Percentiles rank a stretch among this genome's conserved stretches.
These are phyloP conservation scores for Aspergillus biplanus DNA, from an alignment of 495 filamentous ascomycete species.

Conservation along the genomic window DNA sequence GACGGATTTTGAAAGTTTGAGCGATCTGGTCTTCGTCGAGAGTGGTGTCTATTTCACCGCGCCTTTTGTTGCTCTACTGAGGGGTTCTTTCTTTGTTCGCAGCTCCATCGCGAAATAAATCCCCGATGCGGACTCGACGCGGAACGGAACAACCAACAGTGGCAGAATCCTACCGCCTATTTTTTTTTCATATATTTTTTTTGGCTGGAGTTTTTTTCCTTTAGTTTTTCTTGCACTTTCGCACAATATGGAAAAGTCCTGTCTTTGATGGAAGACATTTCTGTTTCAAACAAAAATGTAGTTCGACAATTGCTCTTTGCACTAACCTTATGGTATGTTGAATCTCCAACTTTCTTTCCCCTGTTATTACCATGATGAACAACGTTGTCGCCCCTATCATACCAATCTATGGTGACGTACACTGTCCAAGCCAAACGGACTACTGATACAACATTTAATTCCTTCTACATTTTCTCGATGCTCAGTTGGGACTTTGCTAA, in stretches of 20 bases:
- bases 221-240: conserved; percentile 29
- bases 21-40: not conserved
- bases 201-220: conserved; percentile 31
- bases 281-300: conserved; percentile 8
- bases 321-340: conserved; percentile 46
- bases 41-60: not conserved
- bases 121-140: conserved; percentile 25
- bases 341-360: conserved; percentile 21
- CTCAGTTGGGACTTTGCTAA: conserved; percentile 33
- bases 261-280: conserved; percentile 4
- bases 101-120: conserved; percentile 17
- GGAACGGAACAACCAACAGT: conserved; percentile 30
- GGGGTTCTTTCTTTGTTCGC: conserved; percentile 9
- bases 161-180: conserved; percentile 38
- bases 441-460: conserved; percentile 57
- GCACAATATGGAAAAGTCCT: conserved; percentile 19
- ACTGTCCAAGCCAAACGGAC: conserved; percentile 91
- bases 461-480: conserved; percentile 21
- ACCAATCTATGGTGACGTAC: conserved; percentile 84
- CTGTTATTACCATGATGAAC: conserved; percentile 70
- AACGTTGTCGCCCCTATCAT: conserved; percentile 92
- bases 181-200: conserved; percentile 30
- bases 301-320: conserved; percentile 3
- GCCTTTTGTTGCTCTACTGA: not conserved
- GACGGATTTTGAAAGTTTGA: not conserved